These are phyloP conservation scores for Besnoitia besnoiti DNA, from an alignment of 169 alveolate genomes.

Conservation along the genomic window DNA sequence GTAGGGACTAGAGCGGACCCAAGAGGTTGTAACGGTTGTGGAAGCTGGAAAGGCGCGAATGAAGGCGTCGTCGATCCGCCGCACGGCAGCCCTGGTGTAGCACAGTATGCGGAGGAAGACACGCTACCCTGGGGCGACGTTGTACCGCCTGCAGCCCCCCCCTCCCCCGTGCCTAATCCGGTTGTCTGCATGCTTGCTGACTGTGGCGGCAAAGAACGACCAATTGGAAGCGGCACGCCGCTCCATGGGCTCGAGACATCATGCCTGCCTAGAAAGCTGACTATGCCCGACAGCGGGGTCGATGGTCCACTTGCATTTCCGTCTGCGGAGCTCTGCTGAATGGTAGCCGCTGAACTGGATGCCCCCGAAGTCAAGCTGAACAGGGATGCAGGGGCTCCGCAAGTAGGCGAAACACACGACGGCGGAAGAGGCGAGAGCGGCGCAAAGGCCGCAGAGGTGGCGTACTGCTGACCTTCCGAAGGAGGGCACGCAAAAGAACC, in stretches of 20 bases:
- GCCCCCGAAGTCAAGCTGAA: conserved; percentile 5
- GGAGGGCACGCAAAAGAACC: conserved; percentile 1
- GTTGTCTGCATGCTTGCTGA: background rate
- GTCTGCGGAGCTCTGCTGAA: background rate
- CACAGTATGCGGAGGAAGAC: background rate
- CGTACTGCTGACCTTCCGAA: background rate
- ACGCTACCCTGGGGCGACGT: background rate
- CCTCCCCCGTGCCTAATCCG: background rate
- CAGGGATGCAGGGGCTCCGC: conserved; percentile 11
- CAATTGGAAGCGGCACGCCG: background rate
- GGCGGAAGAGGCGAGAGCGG: background rate
- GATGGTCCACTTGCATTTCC: background rate
- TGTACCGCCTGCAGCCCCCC: background rate
- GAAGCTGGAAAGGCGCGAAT: background rate
- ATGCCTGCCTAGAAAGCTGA: background rate
- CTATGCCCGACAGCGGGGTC: background rate
- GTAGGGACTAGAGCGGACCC: conserved; percentile 3
- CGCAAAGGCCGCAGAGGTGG: background rate
- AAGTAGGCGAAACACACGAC: background rate
- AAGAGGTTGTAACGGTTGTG: conserved; percentile 11
- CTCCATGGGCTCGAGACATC: background rate
- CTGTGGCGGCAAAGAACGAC: background rate
- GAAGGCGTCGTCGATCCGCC: background rate
- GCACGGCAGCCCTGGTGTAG: background rate
- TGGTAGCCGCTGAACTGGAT: background rate